Base-by-base conservation (phyloP, 257 asterid species). In the Solanum paucissectum region DNA sequence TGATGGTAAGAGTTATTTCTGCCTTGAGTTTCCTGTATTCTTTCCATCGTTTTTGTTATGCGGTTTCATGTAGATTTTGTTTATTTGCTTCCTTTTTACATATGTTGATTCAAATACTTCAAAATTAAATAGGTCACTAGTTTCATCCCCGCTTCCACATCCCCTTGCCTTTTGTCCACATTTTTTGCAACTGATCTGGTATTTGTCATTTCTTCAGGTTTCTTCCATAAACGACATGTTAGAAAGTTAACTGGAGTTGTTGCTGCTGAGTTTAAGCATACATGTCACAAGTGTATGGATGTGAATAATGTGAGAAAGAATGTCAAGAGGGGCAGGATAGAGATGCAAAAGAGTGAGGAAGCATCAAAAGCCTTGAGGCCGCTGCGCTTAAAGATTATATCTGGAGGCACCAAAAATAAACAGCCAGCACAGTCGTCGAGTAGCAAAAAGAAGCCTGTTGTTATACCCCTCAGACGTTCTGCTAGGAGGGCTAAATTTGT, bases 381-480 rank as follows among this genome's bases (percentile, higher is more conserved):
- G 44, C 32, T 92, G 86, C 90, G 72, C 86, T 86, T 93, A 33
- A 92, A 89, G 87, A 88, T 88, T 86, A 92, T 91, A 90, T 94
- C 90, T 58, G 89, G 85, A 62, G 87, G 23, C 87, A 92, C 91
- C 60, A 93, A 90, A 89, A 89, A 37, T 83, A 94, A 91, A 90
- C 92, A 85, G 87, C 87, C 64, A 83, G 88, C 85, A 88, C 90
- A 90, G n/a, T 88, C 90, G 29, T 89, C 82, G 90, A 93, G 84
- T 76, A 92, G 75, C 60, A 93, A 88, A 88, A 86, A 90, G 83
- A 92, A 87, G 88, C 87, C 93, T 62, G 32, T 92, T 73, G 92
- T 89, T 86, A 89, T 92, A 83, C 97, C 99, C 88, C 89, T 95
- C 90, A 94, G 99, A n/a, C 96, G 99, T 55, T 96, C 99, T 87